Evolutionary conservation across 2,329 filamentous ascomycete genomes (phyloP).

Genomic region (Amauroascus verrucosus): DNA sequence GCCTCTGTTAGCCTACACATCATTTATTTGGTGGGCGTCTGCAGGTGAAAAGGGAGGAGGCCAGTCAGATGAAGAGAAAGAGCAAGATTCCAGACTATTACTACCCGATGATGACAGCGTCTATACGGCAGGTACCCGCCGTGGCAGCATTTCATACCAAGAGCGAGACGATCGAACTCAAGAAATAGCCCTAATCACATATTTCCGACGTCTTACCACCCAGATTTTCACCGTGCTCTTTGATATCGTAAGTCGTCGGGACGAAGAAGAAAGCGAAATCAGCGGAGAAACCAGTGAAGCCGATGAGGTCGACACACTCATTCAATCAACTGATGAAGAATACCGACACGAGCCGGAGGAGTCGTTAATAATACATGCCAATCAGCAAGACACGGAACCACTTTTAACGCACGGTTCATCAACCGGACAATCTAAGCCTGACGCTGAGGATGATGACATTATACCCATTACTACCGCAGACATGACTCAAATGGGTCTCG

Average conservation of each 20-base stretch:
- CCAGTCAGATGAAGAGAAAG: constrained; percentile 45
- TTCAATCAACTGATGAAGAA: constrained; percentile 5
- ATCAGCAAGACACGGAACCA: constrained; percentile 14
- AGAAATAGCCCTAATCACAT: constrained; percentile 41
- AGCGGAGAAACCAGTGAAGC: background rate
- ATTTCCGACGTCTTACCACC: constrained; percentile 41
- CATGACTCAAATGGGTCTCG: constrained; percentile 41
- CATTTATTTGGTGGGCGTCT: constrained; percentile 59
- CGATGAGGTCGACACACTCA: constrained; percentile 2
- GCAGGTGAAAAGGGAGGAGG: constrained; percentile 50
- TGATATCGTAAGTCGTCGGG: constrained; percentile 35
- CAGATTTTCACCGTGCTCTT: constrained; percentile 38
- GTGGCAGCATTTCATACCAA: constrained; percentile 22
- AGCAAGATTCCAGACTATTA: constrained; percentile 36
- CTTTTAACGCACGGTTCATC: constrained; percentile 15
- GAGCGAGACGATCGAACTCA: constrained; percentile 29
- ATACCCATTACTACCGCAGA: constrained; percentile 35
- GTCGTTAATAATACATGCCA: background rate
- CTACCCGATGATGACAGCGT: constrained; percentile 29
- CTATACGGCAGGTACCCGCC: constrained; percentile 22
- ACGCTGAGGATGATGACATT: constrained; percentile 21
- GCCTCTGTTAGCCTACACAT: constrained; percentile 50
- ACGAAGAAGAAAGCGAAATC: constrained; percentile 19
- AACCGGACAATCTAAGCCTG: background rate
- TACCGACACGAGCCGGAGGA: constrained; percentile 17